phyloP scores from a whole-genome alignment of 1,139 yeast species.

The Taphrina betulina region DNA sequence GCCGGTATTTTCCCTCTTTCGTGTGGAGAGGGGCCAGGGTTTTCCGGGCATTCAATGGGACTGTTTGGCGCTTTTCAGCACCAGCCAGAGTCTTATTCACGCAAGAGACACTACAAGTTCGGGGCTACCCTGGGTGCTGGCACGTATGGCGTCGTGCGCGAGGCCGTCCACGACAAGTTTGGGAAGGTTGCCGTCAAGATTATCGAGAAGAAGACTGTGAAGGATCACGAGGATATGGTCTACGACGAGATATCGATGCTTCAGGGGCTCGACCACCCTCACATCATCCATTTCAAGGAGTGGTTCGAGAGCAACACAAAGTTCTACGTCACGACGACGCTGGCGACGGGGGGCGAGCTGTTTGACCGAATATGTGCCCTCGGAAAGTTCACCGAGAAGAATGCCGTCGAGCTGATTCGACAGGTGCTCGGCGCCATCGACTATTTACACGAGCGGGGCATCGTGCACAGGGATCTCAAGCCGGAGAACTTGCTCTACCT shows the following conservation, averaged over 20 bases:
- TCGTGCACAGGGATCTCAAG: constrained; percentile 87
- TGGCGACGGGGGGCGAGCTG: constrained; percentile 81
- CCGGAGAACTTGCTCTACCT: constrained; percentile 83
- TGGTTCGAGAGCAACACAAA: constrained; percentile 86
- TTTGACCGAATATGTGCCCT: constrained; percentile 75
- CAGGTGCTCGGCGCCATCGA: constrained; percentile 72
- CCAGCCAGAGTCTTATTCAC: constrained; percentile 25
- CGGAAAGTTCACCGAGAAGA: constrained; percentile 80
- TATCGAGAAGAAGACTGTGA: constrained; percentile 73
- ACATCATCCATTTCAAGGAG: constrained; percentile 77
- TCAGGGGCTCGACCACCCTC: constrained; percentile 66
- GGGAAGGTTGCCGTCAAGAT: constrained; percentile 86
- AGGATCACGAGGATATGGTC: constrained; percentile 69
- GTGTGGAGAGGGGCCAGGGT: too few relatives aligned
- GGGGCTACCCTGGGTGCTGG: constrained; percentile 65
- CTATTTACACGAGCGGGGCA: constrained; percentile 66
- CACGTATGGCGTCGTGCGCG: constrained; percentile 82
- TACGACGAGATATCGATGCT: constrained; percentile 73
- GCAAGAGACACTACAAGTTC: constrained; percentile 28
- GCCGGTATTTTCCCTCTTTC: too few relatives aligned
- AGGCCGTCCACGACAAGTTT: constrained; percentile 60
- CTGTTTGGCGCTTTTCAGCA: constrained; percentile 18
- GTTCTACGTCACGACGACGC: constrained; percentile 66
- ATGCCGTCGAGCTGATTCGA: constrained; percentile 67
- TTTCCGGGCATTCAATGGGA: too few relatives aligned